Percentiles rank a stretch among this genome's conserved stretches.
These are phyloP conservation scores for Alternaria incomplexa DNA, from an alignment of 2,329 filamentous ascomycete species.

Conservation along the genomic window DNA sequence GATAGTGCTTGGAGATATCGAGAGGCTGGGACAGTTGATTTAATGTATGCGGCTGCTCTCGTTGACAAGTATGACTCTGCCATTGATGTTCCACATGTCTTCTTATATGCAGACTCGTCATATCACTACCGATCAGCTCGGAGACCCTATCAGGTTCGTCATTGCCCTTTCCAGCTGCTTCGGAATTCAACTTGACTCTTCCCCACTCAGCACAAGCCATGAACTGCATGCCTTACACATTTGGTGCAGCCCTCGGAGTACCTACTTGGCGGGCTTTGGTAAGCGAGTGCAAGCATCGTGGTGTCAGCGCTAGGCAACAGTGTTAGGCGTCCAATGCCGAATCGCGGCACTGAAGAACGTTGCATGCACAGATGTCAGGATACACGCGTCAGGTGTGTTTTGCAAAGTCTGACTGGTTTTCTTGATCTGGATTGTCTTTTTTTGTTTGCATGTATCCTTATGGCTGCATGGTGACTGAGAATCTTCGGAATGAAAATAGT, in stretches of 20 bases:
- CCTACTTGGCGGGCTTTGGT: background rate
- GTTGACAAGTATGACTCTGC: background rate
- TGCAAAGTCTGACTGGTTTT: background rate
- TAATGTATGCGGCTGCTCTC: background rate
- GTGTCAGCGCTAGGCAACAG: background rate
- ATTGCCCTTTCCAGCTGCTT: background rate
- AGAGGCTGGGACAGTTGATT: background rate
- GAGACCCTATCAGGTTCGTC: background rate
- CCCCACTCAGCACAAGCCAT: background rate
- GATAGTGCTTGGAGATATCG: background rate
- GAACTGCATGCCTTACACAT: background rate
- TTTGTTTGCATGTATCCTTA: background rate
- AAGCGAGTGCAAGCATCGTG: background rate
- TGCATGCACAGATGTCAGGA: background rate
- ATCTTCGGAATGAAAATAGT: background rate
- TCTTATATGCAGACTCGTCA: background rate
- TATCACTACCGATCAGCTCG: background rate
- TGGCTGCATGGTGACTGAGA: background rate
- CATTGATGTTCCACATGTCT: background rate
- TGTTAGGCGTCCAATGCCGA: conserved; percentile 7
- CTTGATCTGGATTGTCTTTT: background rate
- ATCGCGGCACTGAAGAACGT: background rate
- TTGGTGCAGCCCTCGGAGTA: background rate
- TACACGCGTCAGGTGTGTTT: background rate
- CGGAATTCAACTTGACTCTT: background rate